These are phyloP conservation scores for Osmanthus fragrans DNA, from an alignment of 257 asterid genomes.

Conservation along the genomic window DNA sequence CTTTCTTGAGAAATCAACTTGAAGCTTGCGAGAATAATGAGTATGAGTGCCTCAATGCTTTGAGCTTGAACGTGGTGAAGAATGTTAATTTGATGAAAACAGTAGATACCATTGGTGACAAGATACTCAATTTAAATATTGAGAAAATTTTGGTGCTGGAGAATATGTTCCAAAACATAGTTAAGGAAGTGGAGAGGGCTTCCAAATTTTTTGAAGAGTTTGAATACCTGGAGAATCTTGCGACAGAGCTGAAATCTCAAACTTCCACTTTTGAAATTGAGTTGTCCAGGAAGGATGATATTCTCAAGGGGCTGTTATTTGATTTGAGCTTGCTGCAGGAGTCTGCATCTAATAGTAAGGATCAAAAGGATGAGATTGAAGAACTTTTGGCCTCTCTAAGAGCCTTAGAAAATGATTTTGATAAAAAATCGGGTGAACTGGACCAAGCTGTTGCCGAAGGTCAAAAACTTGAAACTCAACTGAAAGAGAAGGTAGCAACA, in stretches of 20 bases:
- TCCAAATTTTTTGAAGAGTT: conserved; percentile 46
- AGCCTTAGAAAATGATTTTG: conserved; percentile 53
- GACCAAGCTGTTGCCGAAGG: conserved; percentile 55
- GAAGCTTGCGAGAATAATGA: conserved; percentile 34
- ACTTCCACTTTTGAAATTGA: conserved; percentile 47
- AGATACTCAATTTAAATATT: conserved; percentile 30
- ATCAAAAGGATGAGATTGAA: conserved; percentile 67
- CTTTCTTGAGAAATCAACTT: conserved; percentile 50
- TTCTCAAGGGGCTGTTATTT: conserved; percentile 75
- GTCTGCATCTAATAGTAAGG: conserved; percentile 76
- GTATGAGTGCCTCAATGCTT: conserved; percentile 33
- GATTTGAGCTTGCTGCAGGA: conserved; percentile 92
- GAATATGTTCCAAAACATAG: conserved; percentile 40
- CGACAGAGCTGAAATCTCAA: conserved; percentile 54
- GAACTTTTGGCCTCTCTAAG: conserved; percentile 49
- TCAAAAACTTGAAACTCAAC: conserved; percentile 54
- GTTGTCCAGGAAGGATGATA: conserved; percentile 76
- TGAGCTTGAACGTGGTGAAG: conserved; percentile 37
- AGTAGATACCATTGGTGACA: conserved; percentile 36
- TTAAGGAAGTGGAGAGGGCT: conserved; percentile 42
- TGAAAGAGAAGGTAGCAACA: conserved; percentile 50
- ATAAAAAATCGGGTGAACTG: conserved; percentile 49
- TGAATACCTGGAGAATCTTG: conserved; percentile 56
- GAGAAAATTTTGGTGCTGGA: conserved; percentile 43
- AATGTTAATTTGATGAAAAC: conserved; percentile 30